Percentiles rank a stretch among this genome's conserved stretches.
Evolutionary conservation across 2,329 filamentous ascomycete genomes (phyloP).

Genomic region (Hyphodiscus sp.): DNA sequence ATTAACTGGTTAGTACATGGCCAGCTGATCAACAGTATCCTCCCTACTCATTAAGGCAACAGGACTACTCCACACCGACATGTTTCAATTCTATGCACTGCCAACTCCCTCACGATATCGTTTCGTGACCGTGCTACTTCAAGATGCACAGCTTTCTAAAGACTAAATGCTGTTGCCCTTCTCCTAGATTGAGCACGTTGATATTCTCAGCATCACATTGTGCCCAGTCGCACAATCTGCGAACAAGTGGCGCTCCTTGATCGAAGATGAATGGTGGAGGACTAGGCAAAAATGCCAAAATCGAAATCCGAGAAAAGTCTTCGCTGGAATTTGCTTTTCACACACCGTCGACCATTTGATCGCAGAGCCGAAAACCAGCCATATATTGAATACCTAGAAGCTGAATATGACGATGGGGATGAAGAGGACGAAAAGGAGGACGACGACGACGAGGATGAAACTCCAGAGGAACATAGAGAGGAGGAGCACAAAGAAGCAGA

Average conservation of each 20-base stretch:
- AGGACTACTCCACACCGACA: neutral
- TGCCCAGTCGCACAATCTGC: neutral
- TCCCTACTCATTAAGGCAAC: neutral
- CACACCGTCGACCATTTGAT: neutral
- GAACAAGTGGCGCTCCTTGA: neutral
- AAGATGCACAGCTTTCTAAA: neutral
- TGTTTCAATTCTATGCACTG: neutral
- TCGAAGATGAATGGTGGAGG: neutral
- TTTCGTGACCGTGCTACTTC: neutral
- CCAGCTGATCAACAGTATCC: neutral
- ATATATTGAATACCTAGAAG: neutral
- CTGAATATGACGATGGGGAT: neutral
- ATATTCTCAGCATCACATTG: neutral
- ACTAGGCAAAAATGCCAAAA: neutral
- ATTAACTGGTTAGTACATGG: neutral
- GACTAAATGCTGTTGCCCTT: neutral
- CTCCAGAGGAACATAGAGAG: neutral
- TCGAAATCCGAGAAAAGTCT: neutral
- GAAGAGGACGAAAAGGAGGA: neutral
- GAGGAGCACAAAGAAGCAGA: neutral
- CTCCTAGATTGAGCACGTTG: neutral
- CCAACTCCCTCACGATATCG: neutral
- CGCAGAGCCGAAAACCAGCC: conserved; percentile 2
- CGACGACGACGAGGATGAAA: neutral
- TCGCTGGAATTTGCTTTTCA: conserved; percentile 1